These are phyloP conservation scores for Umbelopsis sp. DNA, from an alignment of 192 early-diverging fungal genomes.

Conservation along the genomic window DNA sequence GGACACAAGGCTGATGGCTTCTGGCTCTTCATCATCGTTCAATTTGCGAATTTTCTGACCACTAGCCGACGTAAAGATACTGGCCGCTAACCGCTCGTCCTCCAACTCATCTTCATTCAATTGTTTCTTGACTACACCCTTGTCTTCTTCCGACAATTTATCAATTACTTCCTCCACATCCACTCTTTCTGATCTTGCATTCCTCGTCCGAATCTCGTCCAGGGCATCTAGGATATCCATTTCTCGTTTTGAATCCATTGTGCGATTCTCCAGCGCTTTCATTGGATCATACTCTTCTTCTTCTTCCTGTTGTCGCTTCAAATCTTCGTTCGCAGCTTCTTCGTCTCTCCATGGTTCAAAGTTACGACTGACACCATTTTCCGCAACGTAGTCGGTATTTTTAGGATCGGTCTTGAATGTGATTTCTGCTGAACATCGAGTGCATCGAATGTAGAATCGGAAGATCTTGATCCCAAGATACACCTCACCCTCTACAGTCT, in stretches of 20 bases:
- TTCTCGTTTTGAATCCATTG: slow-evolving; percentile 90
- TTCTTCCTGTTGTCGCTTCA: slow-evolving; percentile 60
- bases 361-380: slow-evolving; percentile 90
- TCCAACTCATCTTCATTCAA: slow-evolving; percentile 55
- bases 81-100: slow-evolving; percentile 68
- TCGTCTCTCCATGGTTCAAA: slow-evolving; percentile 94
- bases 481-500: slow-evolving; percentile 73
- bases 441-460: slow-evolving; percentile 85
- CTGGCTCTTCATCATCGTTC: slow-evolving; percentile 44
- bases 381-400: slow-evolving; percentile 93
- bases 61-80: slow-evolving; percentile 65
- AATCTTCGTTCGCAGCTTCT: slow-evolving; percentile 60
- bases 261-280: slow-evolving; percentile 93
- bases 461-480: slow-evolving; percentile 77
- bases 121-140: slow-evolving; percentile 25
- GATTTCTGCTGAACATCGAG: slow-evolving; percentile 94
- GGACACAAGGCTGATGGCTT: slow-evolving; percentile 38
- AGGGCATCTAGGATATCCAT: slow-evolving; percentile 98
- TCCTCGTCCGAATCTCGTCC: slow-evolving; percentile 91
- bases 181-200: slow-evolving; percentile 82
- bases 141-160: slow-evolving; percentile 47
- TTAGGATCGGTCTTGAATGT: slow-evolving; percentile 98
- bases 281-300: slow-evolving; percentile 95
- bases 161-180: slow-evolving; percentile 68
- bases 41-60: slow-evolving; percentile 69